Evolutionary conservation across 1,284 basidiomycete species (phyloP), one percentile per base, ranked within the genome.

Genomic region (Veloboletus limbatus): DNA sequence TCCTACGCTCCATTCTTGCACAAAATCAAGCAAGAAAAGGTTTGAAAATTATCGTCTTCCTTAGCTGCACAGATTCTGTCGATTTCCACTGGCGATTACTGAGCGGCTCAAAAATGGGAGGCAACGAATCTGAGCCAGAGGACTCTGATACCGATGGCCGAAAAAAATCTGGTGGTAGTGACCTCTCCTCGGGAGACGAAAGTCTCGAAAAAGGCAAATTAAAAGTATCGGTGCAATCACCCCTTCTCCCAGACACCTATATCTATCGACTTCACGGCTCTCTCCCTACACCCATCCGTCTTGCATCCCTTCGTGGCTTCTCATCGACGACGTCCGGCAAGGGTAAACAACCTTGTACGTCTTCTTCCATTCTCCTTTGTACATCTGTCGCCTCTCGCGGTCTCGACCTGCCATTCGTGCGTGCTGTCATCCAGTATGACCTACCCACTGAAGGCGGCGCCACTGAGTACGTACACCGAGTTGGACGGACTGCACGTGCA

Each of bases 361-460:
- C 58, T 0, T 78, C 79, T 2, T 84, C 92, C 1, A 79, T 99
- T 40, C 76, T 99, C 7, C 75, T 99, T 32, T 98, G 95, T 62
- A 99, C 97, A 1, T 96, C 93, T 2, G 94, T 99, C 46, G 97
- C 96, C 1, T 93, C 95, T 25, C 91, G 97, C 62, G 97, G 97
- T 61, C 78, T 99, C n/a, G 97, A 99, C 71, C 73, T 99, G 36
- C 94, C 94, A 3, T 79, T 92, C n/a, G 94, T 99, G 8, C 85
- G 87, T 16, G 90, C 92, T 3, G 95, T 99, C 46, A 75, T 99
- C 26, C 97, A 99, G 63, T 96, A 96, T 63, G 97, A 99, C 66
- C 79, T 98, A 21, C 96, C 97, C 0, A 99, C 97, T 0, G 97
- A 99, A 71, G 92, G 94, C 13, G 96, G 97, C 3, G 87, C 88